These are phyloP conservation scores for Phytophthora citricola DNA, from an alignment of 352 stramenopile genomes.

Conservation along the genomic window DNA sequence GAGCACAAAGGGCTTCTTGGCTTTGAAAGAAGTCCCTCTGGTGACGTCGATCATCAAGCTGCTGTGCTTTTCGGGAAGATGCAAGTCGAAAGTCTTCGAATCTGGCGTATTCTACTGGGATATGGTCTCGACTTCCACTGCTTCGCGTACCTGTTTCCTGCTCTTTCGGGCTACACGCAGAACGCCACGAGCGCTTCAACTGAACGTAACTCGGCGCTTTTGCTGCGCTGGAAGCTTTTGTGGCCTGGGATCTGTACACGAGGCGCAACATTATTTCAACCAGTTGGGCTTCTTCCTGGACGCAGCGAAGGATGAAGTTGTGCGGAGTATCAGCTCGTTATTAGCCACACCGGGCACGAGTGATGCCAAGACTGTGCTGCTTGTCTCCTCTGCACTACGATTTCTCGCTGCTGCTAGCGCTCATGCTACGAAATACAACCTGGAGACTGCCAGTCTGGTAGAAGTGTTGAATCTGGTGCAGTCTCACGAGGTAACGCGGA, in stretches of 20 bases:
- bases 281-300: constrained; percentile 65
- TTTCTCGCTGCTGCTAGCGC: constrained; percentile 49
- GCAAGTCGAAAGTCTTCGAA: constrained; percentile 62
- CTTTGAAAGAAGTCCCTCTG: constrained; percentile 39
- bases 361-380: constrained; percentile 19
- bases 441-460: constrained; percentile 41
- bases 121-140: constrained; percentile 77
- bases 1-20: constrained; percentile 65
- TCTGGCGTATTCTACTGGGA: constrained; percentile 69
- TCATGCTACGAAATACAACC: constrained; percentile 63
- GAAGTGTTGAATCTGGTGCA: constrained; percentile 47
- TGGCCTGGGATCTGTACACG: constrained; percentile 47
- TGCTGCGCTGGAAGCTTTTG: constrained; percentile 54
- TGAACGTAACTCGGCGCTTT: constrained; percentile 39
- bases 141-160: constrained; percentile 68
- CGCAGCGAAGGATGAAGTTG: constrained; percentile 38
- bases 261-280: constrained; percentile 69
- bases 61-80: constrained; percentile 36
- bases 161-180: constrained; percentile 53
- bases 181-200: constrained; percentile 8
- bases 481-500: constrained; percentile 11
- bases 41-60: constrained; percentile 26
- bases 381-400: constrained; percentile 48
- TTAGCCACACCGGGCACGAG: neutral
- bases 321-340: constrained; percentile 14